phyloP scores from a whole-genome alignment of 371 early-diverging fungal genomes.

The Rhizopus arrhizus region DNA sequence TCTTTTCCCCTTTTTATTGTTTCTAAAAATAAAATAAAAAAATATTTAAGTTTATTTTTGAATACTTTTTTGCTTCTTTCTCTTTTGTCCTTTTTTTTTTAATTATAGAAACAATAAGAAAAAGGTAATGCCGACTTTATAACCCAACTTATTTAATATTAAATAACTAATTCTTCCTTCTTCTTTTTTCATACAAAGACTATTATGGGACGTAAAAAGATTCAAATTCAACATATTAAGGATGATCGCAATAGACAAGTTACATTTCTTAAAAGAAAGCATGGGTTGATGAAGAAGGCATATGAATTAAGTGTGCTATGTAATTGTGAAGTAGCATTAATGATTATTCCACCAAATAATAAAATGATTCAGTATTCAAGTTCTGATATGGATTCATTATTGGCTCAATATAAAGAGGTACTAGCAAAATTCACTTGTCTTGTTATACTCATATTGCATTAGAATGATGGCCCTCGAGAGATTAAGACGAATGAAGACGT shows the following conservation, averaged over 20 bases:
- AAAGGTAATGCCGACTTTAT: background rate
- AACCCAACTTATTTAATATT: background rate
- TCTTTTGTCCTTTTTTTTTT: background rate
- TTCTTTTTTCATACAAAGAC: too few relatives aligned
- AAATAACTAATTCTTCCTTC: background rate
- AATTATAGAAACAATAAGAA: background rate
- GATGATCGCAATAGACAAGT: slow-evolving; percentile 90
- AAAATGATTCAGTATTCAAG: slow-evolving; percentile 90
- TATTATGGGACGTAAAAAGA: slow-evolving; percentile 92
- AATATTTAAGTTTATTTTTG: background rate
- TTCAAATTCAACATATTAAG: slow-evolving; percentile 89
- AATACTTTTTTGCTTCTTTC: background rate
- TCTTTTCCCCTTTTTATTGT: background rate
- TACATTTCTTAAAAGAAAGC: slow-evolving; percentile 94
- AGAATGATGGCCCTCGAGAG: slow-evolving; percentile 67
- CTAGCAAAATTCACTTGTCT: background rate
- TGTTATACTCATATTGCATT: background rate
- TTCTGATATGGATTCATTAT: slow-evolving; percentile 85
- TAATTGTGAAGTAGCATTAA: slow-evolving; percentile 91
- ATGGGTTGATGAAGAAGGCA: slow-evolving; percentile 98
- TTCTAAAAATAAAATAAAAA: background rate
- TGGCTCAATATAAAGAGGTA: slow-evolving; percentile 87
- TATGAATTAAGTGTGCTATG: slow-evolving; percentile 96
- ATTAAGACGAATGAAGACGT: slow-evolving; percentile 63
- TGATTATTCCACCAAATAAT: slow-evolving; percentile 81